Evolutionary conservation across 768 basidiomycete genomes (phyloP).

Genomic region (Tylopilus rubrobrunneus): DNA sequence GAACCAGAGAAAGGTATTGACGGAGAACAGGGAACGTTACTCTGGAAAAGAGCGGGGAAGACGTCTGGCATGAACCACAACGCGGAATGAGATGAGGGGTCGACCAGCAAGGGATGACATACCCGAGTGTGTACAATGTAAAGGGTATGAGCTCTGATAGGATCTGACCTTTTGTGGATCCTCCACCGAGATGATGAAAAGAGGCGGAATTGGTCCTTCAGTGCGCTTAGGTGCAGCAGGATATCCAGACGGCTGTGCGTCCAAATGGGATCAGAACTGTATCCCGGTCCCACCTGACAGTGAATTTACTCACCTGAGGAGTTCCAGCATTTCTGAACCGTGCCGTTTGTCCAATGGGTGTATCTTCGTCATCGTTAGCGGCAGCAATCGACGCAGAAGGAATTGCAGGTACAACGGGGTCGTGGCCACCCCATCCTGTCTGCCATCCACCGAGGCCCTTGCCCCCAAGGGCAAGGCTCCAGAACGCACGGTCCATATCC

Average conservation of each 20-base stretch:
- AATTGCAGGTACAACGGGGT: slow-evolving; percentile 18
- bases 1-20: slow-evolving; percentile 95
- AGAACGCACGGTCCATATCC: slow-evolving; percentile 31
- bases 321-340: slow-evolving; percentile 29
- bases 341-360: slow-evolving; percentile 52
- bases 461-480: slow-evolving; percentile 46
- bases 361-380: slow-evolving; percentile 52
- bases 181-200: slow-evolving; percentile 87
- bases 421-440: slow-evolving; percentile 39
- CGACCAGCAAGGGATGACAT: slow-evolving; percentile 20
- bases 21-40: slow-evolving; percentile 88
- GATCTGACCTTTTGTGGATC: slow-evolving; percentile 96
- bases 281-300: neutral
- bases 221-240: slow-evolving; percentile 17
- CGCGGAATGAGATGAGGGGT: neutral
- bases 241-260: slow-evolving; percentile 14
- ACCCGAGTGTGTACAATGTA: slow-evolving; percentile 94
- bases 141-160: slow-evolving; percentile 89
- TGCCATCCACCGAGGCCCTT: slow-evolving; percentile 54
- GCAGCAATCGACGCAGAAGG: slow-evolving; percentile 21
- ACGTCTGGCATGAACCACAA: slow-evolving; percentile 51
- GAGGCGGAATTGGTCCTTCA: slow-evolving; percentile 54
- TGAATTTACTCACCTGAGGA: slow-evolving; percentile 15
- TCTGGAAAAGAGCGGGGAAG: slow-evolving; percentile 79
- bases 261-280: neutral